phyloP scores from a whole-genome alignment of 2,329 filamentous ascomycete species.

The Monosporascus ibericus region DNA sequence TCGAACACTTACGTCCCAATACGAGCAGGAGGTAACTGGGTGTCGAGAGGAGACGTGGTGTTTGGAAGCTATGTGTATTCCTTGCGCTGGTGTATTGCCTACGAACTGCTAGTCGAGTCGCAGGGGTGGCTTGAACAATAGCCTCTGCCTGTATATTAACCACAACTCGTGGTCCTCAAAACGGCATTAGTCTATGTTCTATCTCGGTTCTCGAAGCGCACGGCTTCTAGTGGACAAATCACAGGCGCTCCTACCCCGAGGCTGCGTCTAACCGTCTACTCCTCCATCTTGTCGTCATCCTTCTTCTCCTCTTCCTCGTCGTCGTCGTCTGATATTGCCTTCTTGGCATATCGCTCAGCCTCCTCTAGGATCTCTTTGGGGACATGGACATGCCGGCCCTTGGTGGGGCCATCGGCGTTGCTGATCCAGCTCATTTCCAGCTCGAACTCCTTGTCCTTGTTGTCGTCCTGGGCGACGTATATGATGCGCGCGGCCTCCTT shows the following conservation, averaged over 20 bases:
- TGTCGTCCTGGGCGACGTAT: conserved; percentile 95
- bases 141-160: background rate
- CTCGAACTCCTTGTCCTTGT: conserved; percentile 99
- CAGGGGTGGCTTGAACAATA: too few relatives aligned
- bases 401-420: conserved; percentile 74
- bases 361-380: conserved; percentile 86
- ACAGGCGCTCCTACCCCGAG: background rate
- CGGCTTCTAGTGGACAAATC: conserved; percentile 11
- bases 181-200: conserved; percentile 17
- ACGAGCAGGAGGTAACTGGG: too few relatives aligned
- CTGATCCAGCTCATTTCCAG: conserved; percentile 99
- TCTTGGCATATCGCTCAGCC: conserved; percentile 88
- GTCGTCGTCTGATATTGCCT: conserved; percentile 79
- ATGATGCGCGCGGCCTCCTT: conserved; percentile 97
- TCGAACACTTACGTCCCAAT: too few relatives aligned
- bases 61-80: too few relatives aligned
- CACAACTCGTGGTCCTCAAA: conserved; percentile 11
- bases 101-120: too few relatives aligned
- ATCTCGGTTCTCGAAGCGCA: conserved; percentile 8
- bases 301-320: conserved; percentile 65
- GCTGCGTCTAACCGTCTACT: conserved; percentile 43
- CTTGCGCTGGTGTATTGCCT: too few relatives aligned
- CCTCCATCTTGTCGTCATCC: conserved; percentile 81
- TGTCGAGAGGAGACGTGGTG: too few relatives aligned
- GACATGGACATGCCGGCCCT: conserved; percentile 88